Conservation (phyloP, 495 filamentous ascomycete species). For the Friedmanniomyces endolithicus region DNA sequence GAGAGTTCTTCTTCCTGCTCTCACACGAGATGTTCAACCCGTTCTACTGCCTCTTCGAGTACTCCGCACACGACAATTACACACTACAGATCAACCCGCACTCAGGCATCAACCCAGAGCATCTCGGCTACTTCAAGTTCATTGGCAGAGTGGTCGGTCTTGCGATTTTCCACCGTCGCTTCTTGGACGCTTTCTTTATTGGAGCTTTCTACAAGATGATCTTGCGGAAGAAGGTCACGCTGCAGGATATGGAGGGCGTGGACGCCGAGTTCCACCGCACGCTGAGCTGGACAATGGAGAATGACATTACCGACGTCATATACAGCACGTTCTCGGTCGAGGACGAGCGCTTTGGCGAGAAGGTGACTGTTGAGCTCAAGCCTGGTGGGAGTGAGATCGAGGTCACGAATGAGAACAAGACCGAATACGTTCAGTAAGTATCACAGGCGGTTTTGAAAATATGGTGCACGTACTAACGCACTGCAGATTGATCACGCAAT, state of each 20-base stretch:
- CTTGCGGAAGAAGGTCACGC: constrained; percentile 75
- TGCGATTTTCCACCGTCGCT: constrained; percentile 95
- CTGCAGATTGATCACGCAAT: constrained; percentile 74
- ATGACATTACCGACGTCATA: constrained; percentile 84
- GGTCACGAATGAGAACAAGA: constrained; percentile 95
- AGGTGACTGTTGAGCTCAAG: constrained; percentile 82
- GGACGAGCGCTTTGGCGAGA: constrained; percentile 93
- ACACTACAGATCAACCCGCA: constrained; percentile 99
- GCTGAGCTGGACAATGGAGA: constrained; percentile 92
- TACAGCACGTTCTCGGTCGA: constrained; percentile 93
- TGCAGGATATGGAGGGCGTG: constrained; percentile 98
- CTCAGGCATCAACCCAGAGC: constrained; percentile 97
- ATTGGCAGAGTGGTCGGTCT: constrained; percentile 95
- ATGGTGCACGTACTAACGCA: not conserved
- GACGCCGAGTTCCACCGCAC: constrained; percentile 94
- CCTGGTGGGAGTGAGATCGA: constrained; percentile 80
- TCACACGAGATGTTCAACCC: constrained; percentile 99
- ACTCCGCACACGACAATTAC: constrained; percentile 99
- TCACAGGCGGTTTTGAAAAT: not conserved
- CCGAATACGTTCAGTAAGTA: constrained; percentile 53
- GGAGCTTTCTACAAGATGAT: constrained; percentile 99
- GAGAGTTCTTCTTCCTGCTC: constrained; percentile 99
- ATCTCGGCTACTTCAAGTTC: constrained; percentile 99
- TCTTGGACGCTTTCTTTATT: constrained; percentile 98
- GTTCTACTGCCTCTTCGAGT: constrained; percentile 99